phyloP scores from a whole-genome alignment of 768 basidiomycete genomes.

The Collybia sordida region DNA sequence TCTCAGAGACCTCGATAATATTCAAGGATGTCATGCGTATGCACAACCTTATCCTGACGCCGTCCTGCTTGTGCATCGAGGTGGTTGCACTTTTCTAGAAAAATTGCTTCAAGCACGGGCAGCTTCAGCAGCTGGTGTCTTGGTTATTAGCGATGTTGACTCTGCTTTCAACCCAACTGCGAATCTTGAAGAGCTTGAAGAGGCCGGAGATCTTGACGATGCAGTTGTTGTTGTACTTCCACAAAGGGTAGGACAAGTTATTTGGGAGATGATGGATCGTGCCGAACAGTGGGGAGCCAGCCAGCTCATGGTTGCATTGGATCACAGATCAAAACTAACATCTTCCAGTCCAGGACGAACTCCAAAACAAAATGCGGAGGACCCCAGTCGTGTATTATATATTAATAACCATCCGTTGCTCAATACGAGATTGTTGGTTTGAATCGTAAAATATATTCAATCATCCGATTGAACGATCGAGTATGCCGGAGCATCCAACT shows the following conservation, averaged over 20 bases:
- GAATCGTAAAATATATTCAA: slow-evolving; percentile 25
- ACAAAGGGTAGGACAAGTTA: slow-evolving; percentile 46
- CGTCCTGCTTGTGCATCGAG: slow-evolving; percentile 67
- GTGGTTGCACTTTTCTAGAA: slow-evolving; percentile 85
- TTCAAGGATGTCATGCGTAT: slow-evolving; percentile 61
- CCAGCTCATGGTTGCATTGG: slow-evolving; percentile 52
- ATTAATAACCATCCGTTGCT: slow-evolving; percentile 75
- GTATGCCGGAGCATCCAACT: slow-evolving; percentile 86
- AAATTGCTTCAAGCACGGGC: slow-evolving; percentile 71
- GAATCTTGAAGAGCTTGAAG: slow-evolving; percentile 51
- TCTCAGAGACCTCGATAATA: slow-evolving; percentile 50
- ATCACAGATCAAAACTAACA: slow-evolving; percentile 31
- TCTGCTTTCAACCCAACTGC: slow-evolving; percentile 65
- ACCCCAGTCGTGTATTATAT: slow-evolving; percentile 58
- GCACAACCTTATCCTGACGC: slow-evolving; percentile 43
- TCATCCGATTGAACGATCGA: slow-evolving; percentile 83
- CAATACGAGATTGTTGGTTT: slow-evolving; percentile 72
- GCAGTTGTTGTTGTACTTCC: slow-evolving; percentile 61
- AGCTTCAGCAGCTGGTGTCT: slow-evolving; percentile 74
- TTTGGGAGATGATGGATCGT: slow-evolving; percentile 55
- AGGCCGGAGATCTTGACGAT: slow-evolving; percentile 55
- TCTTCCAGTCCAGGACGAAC: slow-evolving; percentile 23
- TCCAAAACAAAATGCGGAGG: slow-evolving; percentile 19
- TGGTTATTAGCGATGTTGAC: slow-evolving; percentile 72
- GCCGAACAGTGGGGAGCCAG: slow-evolving; percentile 46